Evolutionary conservation across 495 filamentous ascomycete genomes (phyloP).

Genomic region (Copromyces sp.): DNA sequence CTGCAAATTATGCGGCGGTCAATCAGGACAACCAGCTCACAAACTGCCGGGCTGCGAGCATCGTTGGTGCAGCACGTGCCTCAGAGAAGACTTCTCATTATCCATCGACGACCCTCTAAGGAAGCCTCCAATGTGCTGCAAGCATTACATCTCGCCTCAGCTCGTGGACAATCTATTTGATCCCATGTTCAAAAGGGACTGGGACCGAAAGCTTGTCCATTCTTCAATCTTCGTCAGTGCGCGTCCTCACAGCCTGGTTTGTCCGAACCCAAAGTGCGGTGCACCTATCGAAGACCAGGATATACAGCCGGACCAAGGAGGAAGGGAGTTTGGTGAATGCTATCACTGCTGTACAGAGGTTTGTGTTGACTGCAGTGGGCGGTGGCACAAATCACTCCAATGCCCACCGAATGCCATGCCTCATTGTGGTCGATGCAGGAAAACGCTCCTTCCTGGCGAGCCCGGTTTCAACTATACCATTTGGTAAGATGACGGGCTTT

Average conservation of each 20-base stretch:
- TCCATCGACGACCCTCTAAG: constrained; percentile 64
- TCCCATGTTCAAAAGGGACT: constrained; percentile 58
- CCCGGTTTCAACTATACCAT: constrained; percentile 81
- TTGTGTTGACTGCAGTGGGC: constrained; percentile 61
- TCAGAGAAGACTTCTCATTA: constrained; percentile 59
- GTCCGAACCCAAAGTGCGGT: constrained; percentile 40
- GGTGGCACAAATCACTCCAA: constrained; percentile 55
- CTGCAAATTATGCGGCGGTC: neutral
- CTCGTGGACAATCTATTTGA: constrained; percentile 68
- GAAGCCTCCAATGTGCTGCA: constrained; percentile 77
- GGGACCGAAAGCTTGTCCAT: constrained; percentile 69
- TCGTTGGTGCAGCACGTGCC: constrained; percentile 65
- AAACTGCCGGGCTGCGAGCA: constrained; percentile 46
- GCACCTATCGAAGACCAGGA: constrained; percentile 64
- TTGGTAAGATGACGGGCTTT: constrained; percentile 44
- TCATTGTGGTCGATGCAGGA: constrained; percentile 62
- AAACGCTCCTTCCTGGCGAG: constrained; percentile 49
- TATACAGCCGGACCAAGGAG: constrained; percentile 40
- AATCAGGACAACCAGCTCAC: neutral
- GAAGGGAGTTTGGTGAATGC: constrained; percentile 49
- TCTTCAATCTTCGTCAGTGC: constrained; percentile 62
- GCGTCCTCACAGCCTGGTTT: constrained; percentile 45
- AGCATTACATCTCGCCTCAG: constrained; percentile 58
- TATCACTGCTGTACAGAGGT: constrained; percentile 59
- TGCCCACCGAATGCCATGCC: constrained; percentile 72